Conservation (phyloP, 495 filamentous ascomycete genomes). For the Trichoderma gamsii region DNA sequence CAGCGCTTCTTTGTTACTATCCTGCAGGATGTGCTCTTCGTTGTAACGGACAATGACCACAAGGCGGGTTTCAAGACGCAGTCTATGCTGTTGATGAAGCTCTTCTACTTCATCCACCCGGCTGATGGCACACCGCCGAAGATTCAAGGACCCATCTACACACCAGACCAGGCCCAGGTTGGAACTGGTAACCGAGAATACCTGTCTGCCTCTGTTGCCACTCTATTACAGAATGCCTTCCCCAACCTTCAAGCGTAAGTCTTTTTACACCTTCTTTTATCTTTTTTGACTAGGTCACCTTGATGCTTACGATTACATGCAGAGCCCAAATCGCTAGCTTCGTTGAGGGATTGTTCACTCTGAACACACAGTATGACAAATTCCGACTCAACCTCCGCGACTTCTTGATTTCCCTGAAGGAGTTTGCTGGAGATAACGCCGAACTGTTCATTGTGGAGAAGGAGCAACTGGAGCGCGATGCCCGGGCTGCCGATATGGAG, state of each 20-base stretch:
- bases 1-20: slow-evolving; percentile 93
- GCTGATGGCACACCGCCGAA: slow-evolving; percentile 60
- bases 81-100: slow-evolving; percentile 82
- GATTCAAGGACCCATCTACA: slow-evolving; percentile 86
- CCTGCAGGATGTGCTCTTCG: slow-evolving; percentile 96
- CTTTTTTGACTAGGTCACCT: neutral
- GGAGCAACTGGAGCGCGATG: slow-evolving; percentile 74
- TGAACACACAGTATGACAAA: slow-evolving; percentile 72
- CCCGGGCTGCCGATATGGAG: slow-evolving; percentile 73
- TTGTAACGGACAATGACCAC: slow-evolving; percentile 94
- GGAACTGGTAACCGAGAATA: slow-evolving; percentile 88
- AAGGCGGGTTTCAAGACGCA: slow-evolving; percentile 99
- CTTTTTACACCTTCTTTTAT: neutral
- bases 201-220: slow-evolving; percentile 75
- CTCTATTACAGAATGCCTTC: slow-evolving; percentile 85
- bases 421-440: slow-evolving; percentile 87
- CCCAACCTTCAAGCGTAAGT: slow-evolving; percentile 85
- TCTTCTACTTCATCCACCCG: slow-evolving; percentile 85
- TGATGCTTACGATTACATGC: slow-evolving; percentile 32
- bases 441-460: slow-evolving; percentile 94
- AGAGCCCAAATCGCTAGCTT: slow-evolving; percentile 85
- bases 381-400: slow-evolving; percentile 94
- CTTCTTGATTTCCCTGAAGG: slow-evolving; percentile 94
- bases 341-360: slow-evolving; percentile 75
- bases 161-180: slow-evolving; percentile 66